Evolutionary conservation across 2,329 filamentous ascomycete species (phyloP).

Genomic region (Scortechinia acanthostroma): DNA sequence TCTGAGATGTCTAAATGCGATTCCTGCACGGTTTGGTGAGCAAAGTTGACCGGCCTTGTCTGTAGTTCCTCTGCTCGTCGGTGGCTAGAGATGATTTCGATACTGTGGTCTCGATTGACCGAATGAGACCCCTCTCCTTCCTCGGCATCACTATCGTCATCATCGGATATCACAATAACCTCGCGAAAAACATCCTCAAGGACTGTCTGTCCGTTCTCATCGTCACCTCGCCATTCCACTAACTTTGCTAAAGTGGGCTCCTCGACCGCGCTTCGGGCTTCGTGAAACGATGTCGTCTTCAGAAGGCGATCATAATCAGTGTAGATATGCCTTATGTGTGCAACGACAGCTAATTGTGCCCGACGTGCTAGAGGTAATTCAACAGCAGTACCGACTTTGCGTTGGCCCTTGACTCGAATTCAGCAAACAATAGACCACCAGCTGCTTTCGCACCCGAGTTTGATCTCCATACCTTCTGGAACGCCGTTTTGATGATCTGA

Average conservation of each 20-base stretch:
- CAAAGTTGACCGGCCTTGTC: conserved; percentile 4
- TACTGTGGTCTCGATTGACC: conserved; percentile 8
- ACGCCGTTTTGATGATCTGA: conserved; percentile 50
- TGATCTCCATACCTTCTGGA: conserved; percentile 39
- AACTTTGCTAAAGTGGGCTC: conserved; percentile 44
- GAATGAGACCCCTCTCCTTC: conserved; percentile 13
- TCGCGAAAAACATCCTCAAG: conserved; percentile 57
- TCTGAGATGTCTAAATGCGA: conserved; percentile 22
- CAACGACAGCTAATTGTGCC: conserved; percentile 52
- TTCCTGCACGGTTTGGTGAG: conserved; percentile 29
- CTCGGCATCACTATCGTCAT: conserved; percentile 39
- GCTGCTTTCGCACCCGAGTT: too few relatives aligned
- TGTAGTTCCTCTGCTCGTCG: not conserved
- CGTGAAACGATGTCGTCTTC: conserved; percentile 38
- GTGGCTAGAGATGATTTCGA: not conserved
- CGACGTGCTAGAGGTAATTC: conserved; percentile 44
- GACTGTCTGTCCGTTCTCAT: conserved; percentile 37
- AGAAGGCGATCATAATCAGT: conserved; percentile 55
- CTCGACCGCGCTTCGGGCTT: conserved; percentile 45
- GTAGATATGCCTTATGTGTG: conserved; percentile 53
- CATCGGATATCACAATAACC: conserved; percentile 56
- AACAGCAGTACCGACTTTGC: conserved; percentile 46
- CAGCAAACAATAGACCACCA: too few relatives aligned
- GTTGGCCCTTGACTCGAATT: conserved; percentile 32
- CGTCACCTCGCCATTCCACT: conserved; percentile 55